Conservation (phyloP, 139 green algal genomes). For the Pseudopediastrum boryanum region DNA sequence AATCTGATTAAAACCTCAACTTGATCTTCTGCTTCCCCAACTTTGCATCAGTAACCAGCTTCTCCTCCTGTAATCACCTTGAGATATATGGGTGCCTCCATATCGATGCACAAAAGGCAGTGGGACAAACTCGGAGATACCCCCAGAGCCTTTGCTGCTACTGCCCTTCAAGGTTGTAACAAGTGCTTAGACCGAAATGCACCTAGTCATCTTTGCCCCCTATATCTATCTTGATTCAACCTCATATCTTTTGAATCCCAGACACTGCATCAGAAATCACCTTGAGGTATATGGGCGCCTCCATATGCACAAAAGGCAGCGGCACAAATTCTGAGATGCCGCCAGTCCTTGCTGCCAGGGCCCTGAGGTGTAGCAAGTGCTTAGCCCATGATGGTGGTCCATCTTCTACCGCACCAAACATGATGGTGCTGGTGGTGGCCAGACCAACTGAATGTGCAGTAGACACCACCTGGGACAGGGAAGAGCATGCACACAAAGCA, state of each 20-base stretch:
- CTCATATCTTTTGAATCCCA: neutral
- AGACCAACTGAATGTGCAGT: conserved; percentile 80
- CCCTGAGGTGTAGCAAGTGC: conserved; percentile 74
- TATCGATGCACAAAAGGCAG: too few species aligned
- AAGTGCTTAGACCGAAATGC: neutral
- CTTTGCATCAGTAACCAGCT: too few species aligned
- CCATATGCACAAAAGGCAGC: conserved; percentile 95
- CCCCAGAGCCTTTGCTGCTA: too few species aligned
- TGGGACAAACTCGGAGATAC: too few species aligned
- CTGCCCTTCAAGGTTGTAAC: neutral
- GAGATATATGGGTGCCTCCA: too few species aligned
- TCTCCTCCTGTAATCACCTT: too few species aligned
- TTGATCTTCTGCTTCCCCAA: too few species aligned
- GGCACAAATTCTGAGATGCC: conserved; percentile 92
- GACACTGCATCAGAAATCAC: too few species aligned
- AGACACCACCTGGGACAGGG: conserved; percentile 72
- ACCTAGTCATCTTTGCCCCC: neutral
- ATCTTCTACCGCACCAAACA: conserved; percentile 91
- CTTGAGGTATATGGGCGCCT: conserved; percentile 81
- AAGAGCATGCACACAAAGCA: too few species aligned
- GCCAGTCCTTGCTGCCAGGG: conserved; percentile 54
- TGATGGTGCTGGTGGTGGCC: conserved; percentile 86
- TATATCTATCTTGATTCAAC: neutral
- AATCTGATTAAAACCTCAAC: too few species aligned
- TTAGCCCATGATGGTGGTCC: conserved; percentile 61